Base-by-base conservation (phyloP, 1,284 basidiomycete species). In the Moesziomyces globuligerus region DNA sequence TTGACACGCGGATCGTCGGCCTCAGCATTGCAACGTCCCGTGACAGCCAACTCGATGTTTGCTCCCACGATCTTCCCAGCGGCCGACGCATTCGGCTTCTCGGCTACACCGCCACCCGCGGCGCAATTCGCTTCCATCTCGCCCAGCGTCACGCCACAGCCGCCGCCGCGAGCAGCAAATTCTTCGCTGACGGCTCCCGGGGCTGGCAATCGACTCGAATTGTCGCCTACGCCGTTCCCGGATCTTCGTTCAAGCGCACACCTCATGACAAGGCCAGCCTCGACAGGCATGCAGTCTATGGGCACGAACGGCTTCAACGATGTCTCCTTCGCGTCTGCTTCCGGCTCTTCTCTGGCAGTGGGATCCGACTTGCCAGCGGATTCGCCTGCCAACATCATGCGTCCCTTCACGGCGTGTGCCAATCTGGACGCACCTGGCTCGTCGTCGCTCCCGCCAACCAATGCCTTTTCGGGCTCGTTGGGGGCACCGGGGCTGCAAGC, bases 321-420 rank as follows among this genome's bases (percentile, higher is more conserved):
- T 3, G 40, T 49, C 9, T 41, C 48, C 3, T 61, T 46, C 18
- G 38, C 61, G 15, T 25, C 52, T 4, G 40, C 25, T 15, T 29
- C 52, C 10, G 56, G n/a, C 20, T 26, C 52, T 20, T 8, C 52
- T 1, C 34, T 43, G 6, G 26, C 47, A 8, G 17, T 13, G 36
- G 25, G 18, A 26, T 43, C 48, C 36, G 28, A 41, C 20, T 5
- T 41, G n/a, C 29, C 13, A 5, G 15, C 48, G 26, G 34, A 47
- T 10, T 45, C 52, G 10, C 42, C 48, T 25, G 47, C 57, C 6
- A 24, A 54, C 36, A 62, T 67, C 10, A 25, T 38, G 9, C 61
- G 62, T 10, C 68, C 68, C 0, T 54, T 61, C n/a, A 66, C 57
- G 11, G 58, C 68, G 3, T 32, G 34, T 29, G 55, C 48, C 39